These are phyloP conservation scores for Phytophthora pisi DNA, from an alignment of 352 stramenopile species.

Conservation along the genomic window DNA sequence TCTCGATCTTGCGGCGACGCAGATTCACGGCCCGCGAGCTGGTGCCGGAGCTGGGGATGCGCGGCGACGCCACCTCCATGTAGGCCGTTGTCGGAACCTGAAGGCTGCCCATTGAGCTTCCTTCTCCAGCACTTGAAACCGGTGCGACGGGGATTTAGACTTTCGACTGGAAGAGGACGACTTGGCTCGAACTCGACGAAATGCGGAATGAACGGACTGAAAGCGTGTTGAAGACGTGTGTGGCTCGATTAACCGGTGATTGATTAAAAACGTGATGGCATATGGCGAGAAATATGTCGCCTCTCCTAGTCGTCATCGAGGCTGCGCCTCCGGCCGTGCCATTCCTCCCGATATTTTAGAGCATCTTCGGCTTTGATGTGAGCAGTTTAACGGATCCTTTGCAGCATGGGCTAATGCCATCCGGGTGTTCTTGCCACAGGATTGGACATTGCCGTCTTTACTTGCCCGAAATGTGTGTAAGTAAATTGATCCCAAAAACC, in stretches of 20 bases:
- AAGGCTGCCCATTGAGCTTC: conserved; percentile 16
- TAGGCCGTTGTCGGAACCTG: conserved; percentile 28
- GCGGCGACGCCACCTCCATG: conserved; percentile 32
- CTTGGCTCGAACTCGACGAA: conserved; percentile 15
- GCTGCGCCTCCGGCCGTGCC: background rate
- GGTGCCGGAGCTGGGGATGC: conserved; percentile 3
- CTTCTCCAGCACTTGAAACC: conserved; percentile 26
- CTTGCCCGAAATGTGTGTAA: no score
- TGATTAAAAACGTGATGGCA: background rate
- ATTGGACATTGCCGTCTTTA: no score
- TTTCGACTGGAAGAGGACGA: conserved; percentile 5
- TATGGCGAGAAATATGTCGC: background rate
- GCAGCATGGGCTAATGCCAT: no score
- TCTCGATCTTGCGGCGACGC: conserved; percentile 38
- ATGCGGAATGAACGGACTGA: conserved; percentile 15
- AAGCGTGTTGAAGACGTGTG: background rate
- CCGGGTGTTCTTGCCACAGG: no score
- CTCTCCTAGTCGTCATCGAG: conserved; percentile 4
- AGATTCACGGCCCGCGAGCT: background rate
- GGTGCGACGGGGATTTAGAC: conserved; percentile 13
- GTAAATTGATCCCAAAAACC: no score
- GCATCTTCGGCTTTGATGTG: conserved; percentile 12
- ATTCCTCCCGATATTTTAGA: conserved; percentile 1
- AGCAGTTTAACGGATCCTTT: conserved; percentile 4
- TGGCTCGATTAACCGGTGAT: background rate